Base-by-base conservation (phyloP, 495 filamentous ascomycete species). In the Penicillium roqueforti region DNA sequence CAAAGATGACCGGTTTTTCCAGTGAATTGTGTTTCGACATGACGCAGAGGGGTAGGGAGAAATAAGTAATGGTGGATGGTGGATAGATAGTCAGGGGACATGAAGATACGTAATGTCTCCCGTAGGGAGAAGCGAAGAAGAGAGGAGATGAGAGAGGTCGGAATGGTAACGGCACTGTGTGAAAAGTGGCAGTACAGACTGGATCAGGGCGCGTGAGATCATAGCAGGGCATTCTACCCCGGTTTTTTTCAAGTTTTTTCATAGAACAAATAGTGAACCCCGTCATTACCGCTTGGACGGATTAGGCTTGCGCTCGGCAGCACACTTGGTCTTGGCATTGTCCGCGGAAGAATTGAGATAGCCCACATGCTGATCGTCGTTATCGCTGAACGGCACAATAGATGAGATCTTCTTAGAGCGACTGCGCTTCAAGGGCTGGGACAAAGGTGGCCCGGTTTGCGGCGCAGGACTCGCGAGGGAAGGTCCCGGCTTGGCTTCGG, bases 301-400 rank as follows among this genome's bases (percentile, higher is more conserved):
- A 26, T 31, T 34, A 9, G 53, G 53, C 54, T 65, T 63, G n/a
- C 44, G 59, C 44, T 59, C 49, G 39, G 38, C 23, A 16, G 63
- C 56, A 46, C 62, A 60, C 55, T 68, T 65, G 37, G 48, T 53
- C 47, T 68, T 62, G 32, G 50, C 56, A 46, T 58, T 64, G 13
- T 52, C 53, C 23, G 69, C 63, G 2, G 78, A 72, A 23, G 78
- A 73, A 56, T 68, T 76, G 19, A 70, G 72, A 60, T 80, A 80
- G 46, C 68, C 74, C 28, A 81, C 77, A 22, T 73, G 79, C 39
- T 72, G 73, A 44, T 77, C 70, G 18, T 72, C 69, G 22, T 68
- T 59, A 14, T 68, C 65, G 18, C 42, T 28, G 41, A 77, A 69
- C 39, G 74, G 77, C 36, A 76, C 76, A 31, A 72, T 82, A 47